Conservation (phyloP, 2,329 filamentous ascomycete genomes). For the Fusarium acutatum region DNA sequence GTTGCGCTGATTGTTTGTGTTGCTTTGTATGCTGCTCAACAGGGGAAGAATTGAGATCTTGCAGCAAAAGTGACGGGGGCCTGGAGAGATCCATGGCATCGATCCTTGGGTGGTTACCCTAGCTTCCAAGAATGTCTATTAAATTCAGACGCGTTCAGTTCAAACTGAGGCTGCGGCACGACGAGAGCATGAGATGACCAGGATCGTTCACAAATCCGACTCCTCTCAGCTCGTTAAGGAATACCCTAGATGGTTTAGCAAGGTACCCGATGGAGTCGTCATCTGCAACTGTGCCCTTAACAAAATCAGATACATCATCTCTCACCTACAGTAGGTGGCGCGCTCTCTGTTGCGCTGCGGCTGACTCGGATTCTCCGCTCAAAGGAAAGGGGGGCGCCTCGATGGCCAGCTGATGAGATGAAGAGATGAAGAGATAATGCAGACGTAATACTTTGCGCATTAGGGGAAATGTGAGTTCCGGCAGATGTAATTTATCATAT, state of each 20-base stretch:
- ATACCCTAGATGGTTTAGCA: not conserved
- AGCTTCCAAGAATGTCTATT: not conserved
- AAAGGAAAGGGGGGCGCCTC: not conserved
- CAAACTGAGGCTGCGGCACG: constrained; percentile 17
- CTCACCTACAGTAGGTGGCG: constrained; percentile 16
- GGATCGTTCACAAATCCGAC: constrained; percentile 5
- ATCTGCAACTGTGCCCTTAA: constrained; percentile 2
- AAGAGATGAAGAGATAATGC: constrained; percentile 3
- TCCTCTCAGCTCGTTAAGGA: constrained; percentile 7
- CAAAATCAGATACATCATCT: constrained; percentile 29
- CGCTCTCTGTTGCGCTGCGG: not conserved
- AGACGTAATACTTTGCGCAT: not conserved
- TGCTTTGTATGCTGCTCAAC: constrained; percentile 4
- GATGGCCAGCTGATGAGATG: constrained; percentile 6
- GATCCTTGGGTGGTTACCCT: constrained; percentile 18
- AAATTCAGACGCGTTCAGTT: not conserved
- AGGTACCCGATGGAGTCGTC: constrained; percentile 9
- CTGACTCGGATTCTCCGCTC: constrained; percentile 5
- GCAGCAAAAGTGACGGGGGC: constrained; percentile 10
- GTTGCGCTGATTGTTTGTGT: not conserved
- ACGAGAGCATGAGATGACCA: not conserved
- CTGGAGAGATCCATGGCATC: constrained; percentile 18
- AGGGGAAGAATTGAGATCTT: constrained; percentile 32
- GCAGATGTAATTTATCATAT: constrained; percentile 3
- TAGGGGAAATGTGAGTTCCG: not conserved